Evolutionary conservation across 2,329 filamentous ascomycete genomes (phyloP).

Genomic region (Raffaelea deltoideospora): DNA sequence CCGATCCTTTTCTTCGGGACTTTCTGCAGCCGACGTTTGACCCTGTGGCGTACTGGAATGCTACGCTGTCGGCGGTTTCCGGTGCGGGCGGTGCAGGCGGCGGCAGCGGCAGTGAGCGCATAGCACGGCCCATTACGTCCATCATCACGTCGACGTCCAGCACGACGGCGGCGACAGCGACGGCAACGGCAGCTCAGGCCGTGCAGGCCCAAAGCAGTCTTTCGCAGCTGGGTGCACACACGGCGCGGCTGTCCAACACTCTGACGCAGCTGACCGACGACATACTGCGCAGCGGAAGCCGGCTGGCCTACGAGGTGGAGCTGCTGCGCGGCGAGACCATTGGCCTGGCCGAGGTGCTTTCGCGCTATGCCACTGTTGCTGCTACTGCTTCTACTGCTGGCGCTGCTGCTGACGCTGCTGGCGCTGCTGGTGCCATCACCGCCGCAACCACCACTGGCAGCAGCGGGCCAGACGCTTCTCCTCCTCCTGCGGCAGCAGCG

Average conservation of each 20-base stretch:
- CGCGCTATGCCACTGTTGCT: slow-evolving; percentile 34
- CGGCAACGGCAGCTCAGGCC: slow-evolving; percentile 31
- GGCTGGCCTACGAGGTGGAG: slow-evolving; percentile 89
- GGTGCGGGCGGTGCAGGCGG: too few relatives aligned
- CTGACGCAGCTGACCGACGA: slow-evolving; percentile 89
- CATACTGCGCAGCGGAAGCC: slow-evolving; percentile 74
- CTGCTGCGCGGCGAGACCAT: slow-evolving; percentile 77
- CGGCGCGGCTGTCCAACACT: slow-evolving; percentile 62
- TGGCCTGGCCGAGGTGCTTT: slow-evolving; percentile 63
- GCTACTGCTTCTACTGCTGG: neutral
- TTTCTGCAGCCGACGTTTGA: slow-evolving; percentile 76
- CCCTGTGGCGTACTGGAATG: slow-evolving; percentile 72
- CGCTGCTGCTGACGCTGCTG: slow-evolving; percentile 3
- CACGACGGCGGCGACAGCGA: slow-evolving; percentile 8
- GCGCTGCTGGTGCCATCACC: slow-evolving; percentile 1
- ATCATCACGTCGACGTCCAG: neutral
- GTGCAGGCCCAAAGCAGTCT: slow-evolving; percentile 75
- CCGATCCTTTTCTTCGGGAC: slow-evolving; percentile 57
- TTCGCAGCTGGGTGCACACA: slow-evolving; percentile 78
- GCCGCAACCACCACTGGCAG: slow-evolving; percentile 1
- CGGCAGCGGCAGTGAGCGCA: neutral
- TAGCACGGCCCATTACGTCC: too few relatives aligned
- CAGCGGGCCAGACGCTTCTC: too few relatives aligned
- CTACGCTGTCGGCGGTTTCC: slow-evolving; percentile 32
- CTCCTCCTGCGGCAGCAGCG: slow-evolving; percentile 5